A percentile compares a stretch with the other conserved stretches of the same genome.
Evolutionary conservation across 805 yeast species (phyloP).

Genomic region (Ogataea neopini): DNA sequence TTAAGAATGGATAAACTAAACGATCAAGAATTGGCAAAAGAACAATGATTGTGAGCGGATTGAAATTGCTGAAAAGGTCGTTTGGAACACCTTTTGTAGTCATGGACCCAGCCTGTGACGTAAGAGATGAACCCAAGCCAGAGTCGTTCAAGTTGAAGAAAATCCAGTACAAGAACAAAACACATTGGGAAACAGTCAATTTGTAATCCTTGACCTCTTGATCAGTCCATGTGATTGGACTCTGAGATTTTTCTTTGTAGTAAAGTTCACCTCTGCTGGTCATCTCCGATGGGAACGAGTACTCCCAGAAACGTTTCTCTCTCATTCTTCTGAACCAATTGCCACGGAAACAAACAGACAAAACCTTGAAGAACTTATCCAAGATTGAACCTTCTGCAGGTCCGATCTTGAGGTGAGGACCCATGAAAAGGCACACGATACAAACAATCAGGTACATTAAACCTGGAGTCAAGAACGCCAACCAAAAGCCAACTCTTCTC

Average conservation of each 20-base stretch:
- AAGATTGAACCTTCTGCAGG: slow-evolving; percentile 49
- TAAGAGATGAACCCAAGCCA: slow-evolving; percentile 49
- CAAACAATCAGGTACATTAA: slow-evolving; percentile 56
- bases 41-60: slow-evolving; percentile 54
- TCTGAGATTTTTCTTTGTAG: slow-evolving; percentile 32
- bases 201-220: slow-evolving; percentile 49
- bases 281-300: slow-evolving; percentile 48
- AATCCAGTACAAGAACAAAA: slow-evolving; percentile 45
- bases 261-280: slow-evolving; percentile 42
- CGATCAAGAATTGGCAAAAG: slow-evolving; percentile 52
- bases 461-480: slow-evolving; percentile 55
- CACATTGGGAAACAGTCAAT: slow-evolving; percentile 45
- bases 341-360: slow-evolving; percentile 43
- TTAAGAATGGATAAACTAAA: slow-evolving; percentile 46
- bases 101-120: slow-evolving; percentile 58
- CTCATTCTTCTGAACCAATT: slow-evolving; percentile 44
- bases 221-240: slow-evolving; percentile 39
- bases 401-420: slow-evolving; percentile 36
- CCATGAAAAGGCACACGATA: slow-evolving; percentile 41
- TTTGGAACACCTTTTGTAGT: slow-evolving; percentile 53
- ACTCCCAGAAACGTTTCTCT: slow-evolving; percentile 47
- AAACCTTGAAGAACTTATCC: slow-evolving; percentile 42
- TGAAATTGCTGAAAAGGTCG: slow-evolving; percentile 55
- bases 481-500: slow-evolving; percentile 54
- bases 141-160: slow-evolving; percentile 44